Base-by-base conservation (phyloP, 352 stramenopile species). In the Globisporangium recalcitrans region DNA sequence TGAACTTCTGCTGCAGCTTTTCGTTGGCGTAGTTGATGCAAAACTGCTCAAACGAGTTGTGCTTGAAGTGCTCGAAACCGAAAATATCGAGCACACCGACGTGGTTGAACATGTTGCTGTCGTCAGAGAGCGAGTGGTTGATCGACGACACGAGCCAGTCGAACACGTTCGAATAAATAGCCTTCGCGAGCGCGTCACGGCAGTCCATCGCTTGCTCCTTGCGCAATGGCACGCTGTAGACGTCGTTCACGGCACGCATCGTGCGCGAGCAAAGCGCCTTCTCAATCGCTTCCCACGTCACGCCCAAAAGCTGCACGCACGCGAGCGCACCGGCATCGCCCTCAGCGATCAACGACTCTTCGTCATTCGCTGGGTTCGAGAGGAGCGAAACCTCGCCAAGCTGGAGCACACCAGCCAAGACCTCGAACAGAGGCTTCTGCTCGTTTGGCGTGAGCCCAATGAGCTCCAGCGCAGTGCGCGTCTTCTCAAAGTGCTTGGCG, bases 1-100 rank as follows among this genome's bases (percentile, higher is more conserved):
- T 96, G 66, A 96, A 96, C 68, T 96, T 81, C 58, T 92, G 82
- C 68, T 92, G 82, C 21, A 92, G 73, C 69, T 91, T 90, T 54
- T 92, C 82, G 68, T 90, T 90, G 11, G 81, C 81, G 44, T 90
- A 90, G 75, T 91, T 91, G 74, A 91, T 91, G 58, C 84, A 87
- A 31, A 92, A 89, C 58, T 92, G 83, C 60, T 92, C 83, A 57
- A 90, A 92, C 57, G 88, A 96, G 75, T 97, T 97, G 75, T 94
- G 85, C 64, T 96, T 96, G 77, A 99, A 99, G 70, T 97, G 96
- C 78, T 99, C 97, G 68, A 99, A 99, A 52, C 97, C 97, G 68
- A 99, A 99, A 68, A 99, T 99, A 88, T 99, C 97, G 56, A 99
- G 77, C 49, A 99, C 93, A 52, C 97, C 97, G 40, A 98, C 94